A percentile compares a stretch with the other conserved stretches of the same genome.
phyloP scores from a whole-genome alignment of 2,329 filamentous ascomycete species.

The Fonsecaea nubica region DNA sequence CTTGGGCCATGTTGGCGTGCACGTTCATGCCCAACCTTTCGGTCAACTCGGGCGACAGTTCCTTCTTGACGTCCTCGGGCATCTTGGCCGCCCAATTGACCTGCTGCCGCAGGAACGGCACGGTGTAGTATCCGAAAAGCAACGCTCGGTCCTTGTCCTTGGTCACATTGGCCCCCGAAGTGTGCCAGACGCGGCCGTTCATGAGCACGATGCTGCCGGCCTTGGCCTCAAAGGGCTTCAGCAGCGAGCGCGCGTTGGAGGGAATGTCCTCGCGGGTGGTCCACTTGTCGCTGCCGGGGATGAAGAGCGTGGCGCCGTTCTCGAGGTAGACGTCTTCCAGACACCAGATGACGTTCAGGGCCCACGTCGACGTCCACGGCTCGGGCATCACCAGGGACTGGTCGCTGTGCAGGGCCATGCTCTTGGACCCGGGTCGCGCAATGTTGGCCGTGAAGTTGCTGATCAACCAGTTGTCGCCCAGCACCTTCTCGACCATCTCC shows the following conservation, averaged over 20 bases:
- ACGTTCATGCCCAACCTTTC: conserved; percentile 42
- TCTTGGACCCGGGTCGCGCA: conserved; percentile 44
- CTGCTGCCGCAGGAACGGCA: conserved; percentile 43
- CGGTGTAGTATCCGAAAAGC: conserved; percentile 46
- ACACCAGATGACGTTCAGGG: conserved; percentile 44
- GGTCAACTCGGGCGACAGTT: conserved; percentile 40
- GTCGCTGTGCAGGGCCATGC: conserved; percentile 47
- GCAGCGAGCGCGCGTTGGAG: conserved; percentile 40
- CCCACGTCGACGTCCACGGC: conserved; percentile 42
- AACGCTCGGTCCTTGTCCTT: conserved; percentile 44
- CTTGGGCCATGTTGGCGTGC: conserved; percentile 18
- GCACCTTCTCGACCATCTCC: conserved; percentile 42
- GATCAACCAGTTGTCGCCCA: conserved; percentile 45
- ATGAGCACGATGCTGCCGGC: conserved; percentile 46
- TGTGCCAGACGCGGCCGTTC: conserved; percentile 47
- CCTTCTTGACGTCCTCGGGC: conserved; percentile 42
- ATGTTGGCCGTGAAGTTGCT: conserved; percentile 49
- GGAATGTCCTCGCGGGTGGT: conserved; percentile 18
- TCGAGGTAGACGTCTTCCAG: conserved; percentile 43
- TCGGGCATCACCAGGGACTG: conserved; percentile 45
- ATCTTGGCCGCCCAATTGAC: conserved; percentile 46
- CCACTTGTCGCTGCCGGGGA: conserved; percentile 28
- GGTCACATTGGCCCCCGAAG: conserved; percentile 44
- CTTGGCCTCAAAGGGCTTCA: conserved; percentile 45
- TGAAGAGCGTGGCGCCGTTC: conserved; percentile 42